phyloP scores from a whole-genome alignment of 78 protist species.

The Dictyostelium intermedium region DNA sequence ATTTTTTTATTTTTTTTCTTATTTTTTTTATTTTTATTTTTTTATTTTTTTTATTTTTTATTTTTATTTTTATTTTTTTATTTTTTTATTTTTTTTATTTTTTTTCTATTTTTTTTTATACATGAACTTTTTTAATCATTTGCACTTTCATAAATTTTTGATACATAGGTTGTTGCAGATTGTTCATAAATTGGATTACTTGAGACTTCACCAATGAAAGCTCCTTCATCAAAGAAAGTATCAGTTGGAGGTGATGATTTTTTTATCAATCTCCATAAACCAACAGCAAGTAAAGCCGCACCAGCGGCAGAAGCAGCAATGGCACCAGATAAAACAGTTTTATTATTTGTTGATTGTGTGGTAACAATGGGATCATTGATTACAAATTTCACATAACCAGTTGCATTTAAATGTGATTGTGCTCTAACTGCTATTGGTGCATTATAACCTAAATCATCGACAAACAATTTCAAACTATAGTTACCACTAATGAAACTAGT shows the following conservation, averaged over 20 bases:
- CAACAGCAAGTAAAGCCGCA: background rate
- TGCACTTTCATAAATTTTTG: no score
- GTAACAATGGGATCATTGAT: background rate
- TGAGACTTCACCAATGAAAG: constrained; percentile 17
- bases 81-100: no score
- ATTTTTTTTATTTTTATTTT: no score
- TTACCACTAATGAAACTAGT: background rate
- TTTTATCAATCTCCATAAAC: constrained; percentile 20
- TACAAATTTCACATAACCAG: background rate
- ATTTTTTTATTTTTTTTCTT: no score
- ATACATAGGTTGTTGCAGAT: background rate
- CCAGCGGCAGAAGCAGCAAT: constrained; percentile 26
- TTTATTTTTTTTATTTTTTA: no score
- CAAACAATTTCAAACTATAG: background rate
- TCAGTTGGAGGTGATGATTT: constrained; percentile 40
- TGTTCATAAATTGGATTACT: constrained; percentile 32
- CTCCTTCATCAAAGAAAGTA: constrained; percentile 64
- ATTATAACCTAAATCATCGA: background rate
- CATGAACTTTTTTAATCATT: no score
- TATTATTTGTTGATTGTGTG: background rate
- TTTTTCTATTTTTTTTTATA: no score
- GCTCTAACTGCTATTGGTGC: background rate
- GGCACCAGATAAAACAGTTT: constrained; percentile 39
- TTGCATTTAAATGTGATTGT: background rate
- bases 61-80: no score